Evolutionary conservation across 2,329 filamentous ascomycete genomes (phyloP), one percentile per base, ranked within the genome.

Genomic region (Fusarium armeniacum): DNA sequence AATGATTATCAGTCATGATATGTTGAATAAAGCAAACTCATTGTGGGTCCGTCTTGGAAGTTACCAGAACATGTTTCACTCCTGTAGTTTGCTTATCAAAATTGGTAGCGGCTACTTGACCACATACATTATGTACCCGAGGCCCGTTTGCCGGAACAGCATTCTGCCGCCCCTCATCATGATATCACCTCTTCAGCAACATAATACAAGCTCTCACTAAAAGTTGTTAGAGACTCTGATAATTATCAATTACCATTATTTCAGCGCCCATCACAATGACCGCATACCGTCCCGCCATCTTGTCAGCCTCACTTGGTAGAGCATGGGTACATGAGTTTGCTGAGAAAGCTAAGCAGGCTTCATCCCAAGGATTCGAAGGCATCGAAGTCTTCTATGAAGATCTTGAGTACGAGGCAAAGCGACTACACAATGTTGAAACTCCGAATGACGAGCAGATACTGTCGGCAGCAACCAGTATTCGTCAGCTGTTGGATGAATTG

Each of bases 381-480:
- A 63, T 63, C 9, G 60, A 63, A 13, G 20, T 63, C 11, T 63
- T 63, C 3, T 63, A 63, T 0, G 60, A 63, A 4, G 60, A 63
- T 33, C 30, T 63, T 1, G 60, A 63, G 18, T 63, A 62, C 16
- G 60, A 63, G 1, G 58, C 60, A 10, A 63, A 56, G 4, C 36
- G 41, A 5, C 18, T 63, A 1, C 18, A 62, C 5, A 22, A 35
- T 20, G 36, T 38, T 3, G 35, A 47, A 22, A 9, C 41, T 5
- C 60, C 49, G 0, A 62, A 28, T 7, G 18, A 44, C 2, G 58
- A 49, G 0, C 47, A 63, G 3, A 56, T 62, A 12, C 20, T 63
- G 0, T n/a, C 2, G 5, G 58, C 60, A 0, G 35, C 60, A n/a
- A 56, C 58, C 6, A 16, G 24, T 16, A 43, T 63, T 1, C 20